These are phyloP conservation scores for Erodium trifolium DNA, from an alignment of 441 rosid genomes.

Conservation along the genomic window DNA sequence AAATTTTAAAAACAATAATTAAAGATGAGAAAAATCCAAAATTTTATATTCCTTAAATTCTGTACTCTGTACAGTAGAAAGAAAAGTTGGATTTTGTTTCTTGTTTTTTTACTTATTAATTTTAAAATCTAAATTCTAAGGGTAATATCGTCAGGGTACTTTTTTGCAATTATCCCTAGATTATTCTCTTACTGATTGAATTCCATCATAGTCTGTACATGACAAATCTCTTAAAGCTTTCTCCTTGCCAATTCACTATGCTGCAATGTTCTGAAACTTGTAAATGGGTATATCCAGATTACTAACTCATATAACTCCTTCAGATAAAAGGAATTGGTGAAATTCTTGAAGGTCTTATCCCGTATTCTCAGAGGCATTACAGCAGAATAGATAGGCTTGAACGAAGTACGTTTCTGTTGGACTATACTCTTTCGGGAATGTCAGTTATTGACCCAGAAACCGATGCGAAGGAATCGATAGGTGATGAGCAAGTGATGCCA, in stretches of 20 bases:
- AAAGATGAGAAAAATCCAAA: too few species aligned
- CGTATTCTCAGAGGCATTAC: constrained; percentile 86
- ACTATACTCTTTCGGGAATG: constrained; percentile 78
- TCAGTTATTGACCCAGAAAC: constrained; percentile 62
- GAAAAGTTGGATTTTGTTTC: too few species aligned
- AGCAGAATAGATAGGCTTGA: constrained; percentile 78
- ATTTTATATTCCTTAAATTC: too few species aligned
- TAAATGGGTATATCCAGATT: neutral
- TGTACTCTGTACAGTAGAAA: too few species aligned
- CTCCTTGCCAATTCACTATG: neutral
- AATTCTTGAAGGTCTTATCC: constrained; percentile 82
- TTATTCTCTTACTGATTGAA: too few species aligned
- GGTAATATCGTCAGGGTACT: too few species aligned
- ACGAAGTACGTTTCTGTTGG: constrained; percentile 79
- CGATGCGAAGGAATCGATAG: constrained; percentile 18
- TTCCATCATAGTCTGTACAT: too few species aligned
- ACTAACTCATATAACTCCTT: constrained; percentile 11
- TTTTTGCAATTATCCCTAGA: too few species aligned
- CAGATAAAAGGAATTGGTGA: constrained; percentile 81
- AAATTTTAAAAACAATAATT: too few species aligned
- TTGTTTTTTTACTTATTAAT: too few species aligned
- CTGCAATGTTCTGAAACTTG: neutral
- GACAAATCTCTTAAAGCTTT: neutral
- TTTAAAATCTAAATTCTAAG: too few species aligned
- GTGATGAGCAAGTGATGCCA: constrained; percentile 9